A percentile compares a stretch with the other conserved stretches of the same genome.
phyloP scores from a whole-genome alignment of 345 rosid genomes.

The Sisymbrium irio region DNA sequence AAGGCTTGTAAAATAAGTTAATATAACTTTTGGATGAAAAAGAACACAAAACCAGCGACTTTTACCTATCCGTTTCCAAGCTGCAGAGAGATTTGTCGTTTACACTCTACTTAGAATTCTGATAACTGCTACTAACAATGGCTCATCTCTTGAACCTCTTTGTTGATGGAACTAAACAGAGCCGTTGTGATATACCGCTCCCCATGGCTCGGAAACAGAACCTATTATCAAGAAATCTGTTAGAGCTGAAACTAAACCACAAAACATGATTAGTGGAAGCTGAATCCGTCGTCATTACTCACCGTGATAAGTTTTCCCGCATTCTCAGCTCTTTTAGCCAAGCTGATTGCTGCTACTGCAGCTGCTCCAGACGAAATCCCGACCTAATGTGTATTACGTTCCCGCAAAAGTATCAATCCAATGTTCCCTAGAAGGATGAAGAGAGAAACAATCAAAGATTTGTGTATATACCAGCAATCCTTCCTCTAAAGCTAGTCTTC shows the following conservation, averaged over 20 bases:
- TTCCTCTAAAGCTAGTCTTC: slow-evolving; percentile 86
- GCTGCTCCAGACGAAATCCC: slow-evolving; percentile 98
- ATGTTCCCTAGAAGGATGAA: background rate
- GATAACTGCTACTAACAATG: slow-evolving; percentile 15
- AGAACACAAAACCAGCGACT: background rate
- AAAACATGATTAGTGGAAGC: background rate
- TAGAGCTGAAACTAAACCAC: slow-evolving; percentile 9
- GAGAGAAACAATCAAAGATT: background rate
- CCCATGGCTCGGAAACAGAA: slow-evolving; percentile 88
- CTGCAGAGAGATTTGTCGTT: slow-evolving; percentile 4
- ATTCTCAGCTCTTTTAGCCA: slow-evolving; percentile 84
- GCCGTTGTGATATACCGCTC: slow-evolving; percentile 74
- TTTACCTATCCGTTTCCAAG: slow-evolving; percentile 3
- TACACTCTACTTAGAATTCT: background rate
- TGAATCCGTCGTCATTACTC: slow-evolving; percentile 20
- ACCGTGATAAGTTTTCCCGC: slow-evolving; percentile 86
- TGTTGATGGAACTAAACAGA: slow-evolving; percentile 63
- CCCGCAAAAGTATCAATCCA: background rate
- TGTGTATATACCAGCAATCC: slow-evolving; percentile 69
- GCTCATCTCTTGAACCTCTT: slow-evolving; percentile 65
- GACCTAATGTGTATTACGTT: slow-evolving; percentile 44
- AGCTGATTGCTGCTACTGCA: slow-evolving; percentile 80
- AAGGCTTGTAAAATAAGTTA: background rate
- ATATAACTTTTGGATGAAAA: background rate
- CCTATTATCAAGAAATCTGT: slow-evolving; percentile 37